A percentile compares a stretch with the other conserved stretches of the same genome.
Conservation (phyloP, 2,329 filamentous ascomycete species). For the Diaporthe sp. region DNA sequence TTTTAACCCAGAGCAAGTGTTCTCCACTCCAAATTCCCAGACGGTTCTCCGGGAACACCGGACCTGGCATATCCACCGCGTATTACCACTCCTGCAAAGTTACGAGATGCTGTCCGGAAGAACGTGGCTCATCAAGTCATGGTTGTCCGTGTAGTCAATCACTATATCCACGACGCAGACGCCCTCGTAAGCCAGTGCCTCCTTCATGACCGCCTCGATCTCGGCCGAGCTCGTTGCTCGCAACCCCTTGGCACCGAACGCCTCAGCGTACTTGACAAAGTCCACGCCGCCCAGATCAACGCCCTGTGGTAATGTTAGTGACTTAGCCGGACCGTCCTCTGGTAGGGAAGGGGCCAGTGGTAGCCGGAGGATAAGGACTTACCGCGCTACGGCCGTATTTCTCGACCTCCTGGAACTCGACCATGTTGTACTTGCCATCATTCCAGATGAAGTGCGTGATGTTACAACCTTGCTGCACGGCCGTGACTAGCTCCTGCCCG, state of each 20-base stretch:
- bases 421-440: slow-evolving; percentile 61
- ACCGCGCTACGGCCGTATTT: slow-evolving; percentile 55
- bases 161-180: slow-evolving; percentile 57
- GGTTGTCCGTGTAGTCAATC: slow-evolving; percentile 56
- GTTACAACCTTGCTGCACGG: slow-evolving; percentile 57
- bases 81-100: background rate
- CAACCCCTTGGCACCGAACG: slow-evolving; percentile 57
- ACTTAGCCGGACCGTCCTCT: too few species aligned
- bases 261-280: slow-evolving; percentile 58
- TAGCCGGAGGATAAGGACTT: background rate
- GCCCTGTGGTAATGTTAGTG: slow-evolving; percentile 39
- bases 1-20: background rate
- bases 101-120: slow-evolving; percentile 43
- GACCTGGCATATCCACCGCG: too few species aligned
- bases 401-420: slow-evolving; percentile 61
- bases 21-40: background rate
- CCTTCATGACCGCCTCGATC: slow-evolving; percentile 53
- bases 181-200: slow-evolving; percentile 53
- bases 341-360: background rate
- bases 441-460: slow-evolving; percentile 64
- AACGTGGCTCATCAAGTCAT: slow-evolving; percentile 52
- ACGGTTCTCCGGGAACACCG: background rate
- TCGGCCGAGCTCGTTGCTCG: slow-evolving; percentile 50
- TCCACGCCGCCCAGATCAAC: slow-evolving; percentile 57
- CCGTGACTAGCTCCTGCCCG: slow-evolving; percentile 56